phyloP scores from a whole-genome alignment of 768 basidiomycete species.

The Agaricus blazei region DNA sequence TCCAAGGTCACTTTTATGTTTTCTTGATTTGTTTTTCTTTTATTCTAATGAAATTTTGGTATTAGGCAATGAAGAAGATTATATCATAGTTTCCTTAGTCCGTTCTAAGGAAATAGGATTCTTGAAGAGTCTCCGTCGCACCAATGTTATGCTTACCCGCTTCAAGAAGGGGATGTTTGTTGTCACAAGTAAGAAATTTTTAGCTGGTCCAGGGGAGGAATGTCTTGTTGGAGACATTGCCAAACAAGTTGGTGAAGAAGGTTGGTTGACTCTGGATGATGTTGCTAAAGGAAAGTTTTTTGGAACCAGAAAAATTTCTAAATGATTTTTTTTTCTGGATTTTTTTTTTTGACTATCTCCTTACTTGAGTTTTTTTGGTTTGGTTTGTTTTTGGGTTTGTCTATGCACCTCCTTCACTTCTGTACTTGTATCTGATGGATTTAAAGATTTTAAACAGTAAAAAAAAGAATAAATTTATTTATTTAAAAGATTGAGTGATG shows the following conservation, averaged over 20 bases:
- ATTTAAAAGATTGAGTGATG: background rate
- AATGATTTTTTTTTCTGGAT: background rate
- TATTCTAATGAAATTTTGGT: background rate
- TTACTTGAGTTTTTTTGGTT: no score
- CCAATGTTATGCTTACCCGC: constrained; percentile 86
- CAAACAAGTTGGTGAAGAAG: constrained; percentile 28
- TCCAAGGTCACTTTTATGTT: constrained; percentile 52
- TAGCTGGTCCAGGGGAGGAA: constrained; percentile 44
- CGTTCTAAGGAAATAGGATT: constrained; percentile 65
- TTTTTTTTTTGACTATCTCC: no score
- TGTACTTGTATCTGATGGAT: background rate
- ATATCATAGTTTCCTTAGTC: constrained; percentile 69
- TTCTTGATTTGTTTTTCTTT: constrained; percentile 6
- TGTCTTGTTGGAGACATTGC: constrained; percentile 41
- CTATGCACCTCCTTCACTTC: background rate
- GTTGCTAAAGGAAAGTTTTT: constrained; percentile 28
- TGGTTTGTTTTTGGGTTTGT: no score
- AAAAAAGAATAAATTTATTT: constrained; percentile 3
- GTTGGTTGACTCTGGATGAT: constrained; percentile 34
- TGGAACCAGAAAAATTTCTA: background rate
- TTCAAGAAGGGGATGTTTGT: constrained; percentile 80
- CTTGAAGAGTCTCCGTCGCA: constrained; percentile 55
- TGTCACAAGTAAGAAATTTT: constrained; percentile 55
- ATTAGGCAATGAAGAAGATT: constrained; percentile 79
- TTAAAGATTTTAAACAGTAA: background rate